Conservation (phyloP, 345 rosid species). For the Gossypium raimondii region DNA sequence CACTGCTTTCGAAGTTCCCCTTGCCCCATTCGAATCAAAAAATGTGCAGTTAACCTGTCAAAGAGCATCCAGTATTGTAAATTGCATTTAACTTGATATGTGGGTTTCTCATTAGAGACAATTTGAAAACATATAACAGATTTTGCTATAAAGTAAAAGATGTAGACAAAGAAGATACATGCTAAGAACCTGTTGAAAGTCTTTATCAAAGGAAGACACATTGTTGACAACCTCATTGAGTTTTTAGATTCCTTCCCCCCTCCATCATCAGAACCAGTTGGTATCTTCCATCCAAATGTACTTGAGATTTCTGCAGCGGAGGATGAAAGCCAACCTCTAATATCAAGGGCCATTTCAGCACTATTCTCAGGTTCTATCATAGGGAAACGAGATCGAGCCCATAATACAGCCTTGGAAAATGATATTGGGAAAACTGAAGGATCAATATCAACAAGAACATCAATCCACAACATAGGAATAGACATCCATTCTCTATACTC, state of each 20-base stretch:
- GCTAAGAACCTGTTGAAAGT: conserved; percentile 67
- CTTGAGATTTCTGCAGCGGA: conserved; percentile 60
- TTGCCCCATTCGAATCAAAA: conserved; percentile 60
- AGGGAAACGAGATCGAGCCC: conserved; percentile 84
- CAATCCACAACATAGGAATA: conserved; percentile 91
- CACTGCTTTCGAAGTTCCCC: conserved; percentile 69
- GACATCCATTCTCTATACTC: conserved; percentile 82
- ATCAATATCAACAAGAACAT: conserved; percentile 64
- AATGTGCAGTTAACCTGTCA: conserved; percentile 73
- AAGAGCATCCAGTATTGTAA: conserved; percentile 16
- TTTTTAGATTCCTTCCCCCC: conserved; percentile 77
- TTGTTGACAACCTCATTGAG: conserved; percentile 63
- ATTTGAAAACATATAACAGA: conserved; percentile 11
- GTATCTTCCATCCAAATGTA: conserved; percentile 87
- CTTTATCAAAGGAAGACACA: conserved; percentile 65
- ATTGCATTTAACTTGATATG: background rate
- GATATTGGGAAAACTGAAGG: conserved; percentile 62
- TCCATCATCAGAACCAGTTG: conserved; percentile 93
- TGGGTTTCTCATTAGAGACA: background rate
- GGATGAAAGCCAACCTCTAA: conserved; percentile 70
- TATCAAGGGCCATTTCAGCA: conserved; percentile 53
- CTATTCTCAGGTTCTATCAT: conserved; percentile 72
- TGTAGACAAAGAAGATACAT: conserved; percentile 7
- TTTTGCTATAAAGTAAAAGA: conserved; percentile 16
- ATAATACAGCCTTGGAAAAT: conserved; percentile 80